Base-by-base conservation (phyloP, 139 green algal species). In the Tetradesmus lagerheimii region DNA sequence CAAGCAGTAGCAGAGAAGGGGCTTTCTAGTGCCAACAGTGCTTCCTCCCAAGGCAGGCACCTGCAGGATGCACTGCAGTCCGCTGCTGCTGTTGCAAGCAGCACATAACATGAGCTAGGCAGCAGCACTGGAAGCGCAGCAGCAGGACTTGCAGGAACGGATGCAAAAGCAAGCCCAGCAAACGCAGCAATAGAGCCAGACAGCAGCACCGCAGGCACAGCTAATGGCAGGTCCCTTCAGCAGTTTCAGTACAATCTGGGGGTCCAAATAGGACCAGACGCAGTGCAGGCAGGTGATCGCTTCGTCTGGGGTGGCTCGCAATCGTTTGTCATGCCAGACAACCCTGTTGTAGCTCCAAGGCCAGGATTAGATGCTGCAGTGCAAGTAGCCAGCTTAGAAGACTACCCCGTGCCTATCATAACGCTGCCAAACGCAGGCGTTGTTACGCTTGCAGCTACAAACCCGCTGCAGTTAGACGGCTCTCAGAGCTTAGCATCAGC, bases 321-420 rank as follows among this genome's bases (percentile, higher is more conserved):
- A 31, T 1, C 29, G 11, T 71, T 85, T 85, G 79, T 85, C 11
- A 8, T 71, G 79, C 43, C 79, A 25, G 43, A 67, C 43, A 64
- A 2, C 39, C 29, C 79, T 67, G 43, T 71, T 27, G 43, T 67
- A 4, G 25, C 79, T 9, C 5, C 16, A 15, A 20, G 43, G 43
- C 79, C 25, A 16, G 43, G 43, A 8, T 1, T 35, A 4, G 64
- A 67, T 9, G 6, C 79, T 43, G 43, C 79, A 29, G 79, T 85
- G 1, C 50, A 67, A 31, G 79, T 85, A 12, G 50, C 79, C 25
- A 85, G 79, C 79, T 71, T 41, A 37, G 8, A 41, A 3, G 83
- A 89, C 27, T 89, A 89, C 64, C 83, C 83, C 23, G 83, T 89
- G 11, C 85, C 85, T 47, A 39, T 89, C 16, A 83, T 89, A 29